Conservation (phyloP, 176 grass and related monocot species). For the Juncus inflexus region DNA sequence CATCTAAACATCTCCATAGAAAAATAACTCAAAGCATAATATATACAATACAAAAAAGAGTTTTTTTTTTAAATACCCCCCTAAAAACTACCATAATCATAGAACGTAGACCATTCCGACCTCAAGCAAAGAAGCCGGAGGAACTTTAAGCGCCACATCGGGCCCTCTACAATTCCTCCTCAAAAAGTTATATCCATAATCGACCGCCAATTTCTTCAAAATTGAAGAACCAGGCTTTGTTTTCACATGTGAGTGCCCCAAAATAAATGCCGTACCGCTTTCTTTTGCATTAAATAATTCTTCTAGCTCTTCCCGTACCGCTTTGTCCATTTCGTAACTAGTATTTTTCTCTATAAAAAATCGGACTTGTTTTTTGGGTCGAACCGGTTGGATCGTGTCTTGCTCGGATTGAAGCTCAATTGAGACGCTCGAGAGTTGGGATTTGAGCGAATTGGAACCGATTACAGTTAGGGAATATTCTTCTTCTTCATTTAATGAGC, state of each 20-base stretch:
- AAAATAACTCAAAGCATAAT: no score
- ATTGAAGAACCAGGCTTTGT: constrained; percentile 76
- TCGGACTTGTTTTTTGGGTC: constrained; percentile 50
- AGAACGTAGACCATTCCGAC: constrained; percentile 99
- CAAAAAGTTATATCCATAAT: constrained; percentile 86
- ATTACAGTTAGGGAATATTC: constrained; percentile 53
- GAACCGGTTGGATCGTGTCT: constrained; percentile 33
- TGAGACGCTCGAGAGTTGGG: constrained; percentile 29
- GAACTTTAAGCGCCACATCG: constrained; percentile 75
- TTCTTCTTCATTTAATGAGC: constrained; percentile 34
- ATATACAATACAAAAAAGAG: background rate
- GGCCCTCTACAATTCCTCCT: constrained; percentile 78
- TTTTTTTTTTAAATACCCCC: background rate
- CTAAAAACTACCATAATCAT: constrained; percentile 34
- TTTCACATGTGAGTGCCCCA: constrained; percentile 86
- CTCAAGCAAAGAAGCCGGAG: constrained; percentile 87
- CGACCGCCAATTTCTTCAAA: constrained; percentile 62
- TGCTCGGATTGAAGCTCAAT: constrained; percentile 27
- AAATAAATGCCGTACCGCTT: constrained; percentile 77
- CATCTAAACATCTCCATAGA: no score
- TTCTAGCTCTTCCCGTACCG: constrained; percentile 58
- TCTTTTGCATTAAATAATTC: constrained; percentile 56
- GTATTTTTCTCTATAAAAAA: constrained; percentile 58
- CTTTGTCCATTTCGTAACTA: constrained; percentile 44
- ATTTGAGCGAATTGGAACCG: constrained; percentile 32